Conservation (phyloP, 2,329 filamentous ascomycete genomes). For the Boeremia lycopersici region DNA sequence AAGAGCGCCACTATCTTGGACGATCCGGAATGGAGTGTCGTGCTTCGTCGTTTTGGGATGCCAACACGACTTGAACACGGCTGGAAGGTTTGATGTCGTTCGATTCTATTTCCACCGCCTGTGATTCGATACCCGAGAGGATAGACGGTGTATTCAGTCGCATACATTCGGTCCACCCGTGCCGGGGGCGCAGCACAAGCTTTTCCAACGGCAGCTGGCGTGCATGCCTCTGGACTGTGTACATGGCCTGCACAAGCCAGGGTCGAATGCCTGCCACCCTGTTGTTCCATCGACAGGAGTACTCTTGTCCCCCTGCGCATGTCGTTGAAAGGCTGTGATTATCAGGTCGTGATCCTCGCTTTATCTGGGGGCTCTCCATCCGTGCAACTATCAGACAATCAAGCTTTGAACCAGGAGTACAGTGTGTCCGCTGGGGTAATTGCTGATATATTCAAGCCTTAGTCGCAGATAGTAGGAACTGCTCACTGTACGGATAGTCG, state of each 20-base stretch:
- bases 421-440: neutral
- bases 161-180: neutral
- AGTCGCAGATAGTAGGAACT: slow-evolving; percentile 8
- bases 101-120: neutral
- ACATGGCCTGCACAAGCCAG: slow-evolving; percentile 4
- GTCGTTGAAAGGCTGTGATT: too few relatives aligned
- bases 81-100: slow-evolving; percentile 7
- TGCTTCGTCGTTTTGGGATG: slow-evolving; percentile 2
- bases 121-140: slow-evolving; percentile 1
- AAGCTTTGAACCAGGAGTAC: too few relatives aligned
- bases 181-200: slow-evolving; percentile 13
- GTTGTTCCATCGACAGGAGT: neutral
- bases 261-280: neutral
- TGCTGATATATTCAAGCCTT: neutral
- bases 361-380: too few relatives aligned
- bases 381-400: too few relatives aligned
- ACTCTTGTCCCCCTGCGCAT: too few relatives aligned
- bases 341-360: too few relatives aligned
- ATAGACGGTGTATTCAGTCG: neutral
- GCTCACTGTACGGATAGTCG: slow-evolving; percentile 19
- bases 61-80: slow-evolving; percentile 1
- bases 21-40: neutral
- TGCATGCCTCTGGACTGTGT: slow-evolving; percentile 4
- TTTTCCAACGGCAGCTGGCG: neutral
- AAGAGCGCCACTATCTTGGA: slow-evolving; percentile 9